These are phyloP conservation scores for Ensete ventricosum DNA, from an alignment of 176 grass and related monocot genomes.

Conservation along the genomic window DNA sequence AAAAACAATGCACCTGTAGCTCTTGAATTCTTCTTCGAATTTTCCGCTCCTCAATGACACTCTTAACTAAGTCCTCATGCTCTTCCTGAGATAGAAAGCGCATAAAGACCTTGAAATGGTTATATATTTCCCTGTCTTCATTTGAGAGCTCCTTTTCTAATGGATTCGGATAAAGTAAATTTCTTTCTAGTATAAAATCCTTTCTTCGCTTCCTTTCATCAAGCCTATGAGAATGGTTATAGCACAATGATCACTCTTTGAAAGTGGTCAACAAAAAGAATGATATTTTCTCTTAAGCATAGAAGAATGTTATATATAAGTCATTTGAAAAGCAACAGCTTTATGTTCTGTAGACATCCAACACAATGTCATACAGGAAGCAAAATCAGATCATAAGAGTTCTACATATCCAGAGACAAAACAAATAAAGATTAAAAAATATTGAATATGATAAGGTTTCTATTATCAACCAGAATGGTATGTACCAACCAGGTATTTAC, in stretches of 20 bases:
- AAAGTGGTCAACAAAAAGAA: background rate
- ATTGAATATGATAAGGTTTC: no score
- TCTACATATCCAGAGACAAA: no score
- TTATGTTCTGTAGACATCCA: background rate
- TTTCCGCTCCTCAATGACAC: constrained; percentile 70
- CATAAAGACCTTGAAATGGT: constrained; percentile 87
- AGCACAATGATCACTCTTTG: background rate
- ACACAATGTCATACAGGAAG: no score
- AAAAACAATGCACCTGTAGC: constrained; percentile 50
- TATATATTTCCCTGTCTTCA: constrained; percentile 83
- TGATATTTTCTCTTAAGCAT: background rate
- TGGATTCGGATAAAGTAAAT: constrained; percentile 75
- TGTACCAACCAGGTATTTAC: background rate
- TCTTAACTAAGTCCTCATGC: constrained; percentile 65
- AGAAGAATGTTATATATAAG: background rate
- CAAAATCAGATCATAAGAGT: no score
- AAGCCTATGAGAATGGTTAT: constrained; percentile 36
- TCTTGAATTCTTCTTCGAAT: constrained; percentile 87
- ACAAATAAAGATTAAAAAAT: no score
- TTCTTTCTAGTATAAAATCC: constrained; percentile 97
- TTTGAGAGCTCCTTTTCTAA: constrained; percentile 75
- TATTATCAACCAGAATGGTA: background rate
- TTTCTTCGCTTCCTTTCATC: constrained; percentile 99
- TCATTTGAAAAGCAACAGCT: background rate
- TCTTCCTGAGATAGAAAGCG: constrained; percentile 90